phyloP scores from a whole-genome alignment of 805 yeast genomes.

The Yamadazyma philogaea region DNA sequence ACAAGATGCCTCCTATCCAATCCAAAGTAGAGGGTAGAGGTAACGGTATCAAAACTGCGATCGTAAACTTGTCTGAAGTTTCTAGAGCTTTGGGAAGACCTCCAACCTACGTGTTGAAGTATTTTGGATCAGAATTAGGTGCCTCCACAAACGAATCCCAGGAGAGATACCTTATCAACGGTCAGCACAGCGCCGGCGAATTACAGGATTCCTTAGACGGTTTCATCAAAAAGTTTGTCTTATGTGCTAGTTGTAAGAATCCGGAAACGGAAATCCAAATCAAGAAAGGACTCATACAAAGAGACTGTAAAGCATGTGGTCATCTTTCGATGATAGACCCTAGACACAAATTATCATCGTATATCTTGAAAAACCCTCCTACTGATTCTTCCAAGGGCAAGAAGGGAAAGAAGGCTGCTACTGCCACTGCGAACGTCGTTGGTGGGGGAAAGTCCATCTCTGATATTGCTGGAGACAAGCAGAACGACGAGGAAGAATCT shows the following conservation, averaged over 20 bases:
- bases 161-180: conserved; percentile 90
- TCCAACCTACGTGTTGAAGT: conserved; percentile 85
- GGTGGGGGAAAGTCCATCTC: conserved; percentile 83
- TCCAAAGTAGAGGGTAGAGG: conserved; percentile 98
- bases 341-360: conserved; percentile 82
- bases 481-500: conserved; percentile 26
- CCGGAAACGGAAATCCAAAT: conserved; percentile 94
- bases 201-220: conserved; percentile 94
- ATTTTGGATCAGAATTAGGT: conserved; percentile 94
- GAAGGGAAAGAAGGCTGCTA: conserved; percentile 75
- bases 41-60: conserved; percentile 97
- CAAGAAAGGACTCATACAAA: conserved; percentile 68
- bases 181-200: conserved; percentile 86
- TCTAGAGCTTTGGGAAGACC: conserved; percentile 95
- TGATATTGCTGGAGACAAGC: conserved; percentile 60
- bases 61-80: conserved; percentile 85
- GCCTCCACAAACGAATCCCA: conserved; percentile 83
- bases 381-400: conserved; percentile 48
- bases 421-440: conserved; percentile 84
- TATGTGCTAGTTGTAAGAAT: conserved; percentile 92
- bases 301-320: conserved; percentile 99
- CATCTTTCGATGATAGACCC: conserved; percentile 79
- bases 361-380: conserved; percentile 87
- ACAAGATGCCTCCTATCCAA: conserved; percentile 97
- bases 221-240: conserved; percentile 86